Evolutionary conservation across 2,329 filamentous ascomycete species (phyloP).

Genomic region (Neoscytalidium dimidiatum): DNA sequence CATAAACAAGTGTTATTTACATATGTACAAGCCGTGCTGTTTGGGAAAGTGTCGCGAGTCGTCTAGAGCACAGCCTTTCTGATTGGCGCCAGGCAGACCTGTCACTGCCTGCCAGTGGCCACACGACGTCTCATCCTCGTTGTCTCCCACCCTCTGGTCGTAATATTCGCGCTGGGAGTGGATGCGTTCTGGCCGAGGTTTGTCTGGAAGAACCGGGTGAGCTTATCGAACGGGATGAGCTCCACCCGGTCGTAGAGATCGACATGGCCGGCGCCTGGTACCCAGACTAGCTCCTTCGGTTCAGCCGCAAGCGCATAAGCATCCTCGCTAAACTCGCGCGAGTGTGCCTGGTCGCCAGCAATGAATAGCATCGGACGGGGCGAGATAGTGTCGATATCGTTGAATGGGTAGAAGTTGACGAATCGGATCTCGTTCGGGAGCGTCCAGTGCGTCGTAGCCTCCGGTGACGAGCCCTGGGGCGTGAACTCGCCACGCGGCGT

Average conservation of each 20-base stretch:
- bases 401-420: slow-evolving; percentile 35
- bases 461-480: slow-evolving; percentile 21
- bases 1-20: too few relatives aligned
- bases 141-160: too few relatives aligned
- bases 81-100: too few relatives aligned
- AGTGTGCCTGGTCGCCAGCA: slow-evolving; percentile 30
- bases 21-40: too few relatives aligned
- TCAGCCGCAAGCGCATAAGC: slow-evolving; percentile 31
- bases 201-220: slow-evolving; percentile 30
- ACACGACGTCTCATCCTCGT: too few relatives aligned
- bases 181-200: background rate
- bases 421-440: slow-evolving; percentile 33
- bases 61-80: too few relatives aligned
- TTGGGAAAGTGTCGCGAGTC: too few relatives aligned
- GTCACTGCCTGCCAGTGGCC: too few relatives aligned
- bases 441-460: slow-evolving; percentile 35
- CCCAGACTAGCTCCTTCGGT: slow-evolving; percentile 40
- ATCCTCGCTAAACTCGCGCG: slow-evolving; percentile 32
- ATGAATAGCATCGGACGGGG: slow-evolving; percentile 33
- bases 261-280: slow-evolving; percentile 36
- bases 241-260: slow-evolving; percentile 41
- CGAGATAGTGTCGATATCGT: slow-evolving; percentile 33
- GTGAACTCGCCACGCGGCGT: slow-evolving; percentile 33
- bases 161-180: background rate
- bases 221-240: slow-evolving; percentile 37